Conservation (phyloP, 192 early-diverging fungal genomes). For the Coemansia sp. region DNA sequence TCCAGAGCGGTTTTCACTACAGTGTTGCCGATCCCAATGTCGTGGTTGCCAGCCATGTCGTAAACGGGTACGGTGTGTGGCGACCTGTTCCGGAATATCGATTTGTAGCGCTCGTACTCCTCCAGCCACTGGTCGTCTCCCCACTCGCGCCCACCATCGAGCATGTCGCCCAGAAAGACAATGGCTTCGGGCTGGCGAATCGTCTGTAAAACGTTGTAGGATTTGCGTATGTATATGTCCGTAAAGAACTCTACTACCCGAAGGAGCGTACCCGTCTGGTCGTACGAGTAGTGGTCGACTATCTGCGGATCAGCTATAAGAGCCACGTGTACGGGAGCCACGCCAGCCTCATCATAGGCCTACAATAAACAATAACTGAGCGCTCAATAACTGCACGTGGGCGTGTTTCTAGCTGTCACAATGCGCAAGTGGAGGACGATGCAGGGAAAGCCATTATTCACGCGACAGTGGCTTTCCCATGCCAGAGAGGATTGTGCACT, state of each 20-base stretch:
- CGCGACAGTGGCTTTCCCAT: background rate
- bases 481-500: background rate
- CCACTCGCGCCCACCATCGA: slow-evolving; percentile 73
- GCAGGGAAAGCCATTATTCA: background rate
- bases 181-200: slow-evolving; percentile 61
- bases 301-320: slow-evolving; percentile 92
- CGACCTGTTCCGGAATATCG: slow-evolving; percentile 53
- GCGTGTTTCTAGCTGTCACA: background rate
- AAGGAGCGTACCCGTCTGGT: slow-evolving; percentile 62
- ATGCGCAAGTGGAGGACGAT: background rate
- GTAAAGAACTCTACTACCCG: slow-evolving; percentile 73
- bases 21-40: slow-evolving; percentile 78
- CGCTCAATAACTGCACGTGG: background rate
- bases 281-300: slow-evolving; percentile 87
- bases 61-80: slow-evolving; percentile 33
- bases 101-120: slow-evolving; percentile 57
- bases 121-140: slow-evolving; percentile 53
- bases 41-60: slow-evolving; percentile 89
- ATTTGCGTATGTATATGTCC: slow-evolving; percentile 81
- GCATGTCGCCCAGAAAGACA: slow-evolving; percentile 83
- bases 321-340: slow-evolving; percentile 48
- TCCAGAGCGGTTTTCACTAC: slow-evolving; percentile 42
- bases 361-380: background rate
- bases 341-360: slow-evolving; percentile 1
- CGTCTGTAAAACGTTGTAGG: slow-evolving; percentile 63